Percentiles rank a stretch among this genome's conserved stretches.
These are phyloP conservation scores for Xerocomellus amylosporus DNA, from an alignment of 768 basidiomycete genomes.

Conservation along the genomic window DNA sequence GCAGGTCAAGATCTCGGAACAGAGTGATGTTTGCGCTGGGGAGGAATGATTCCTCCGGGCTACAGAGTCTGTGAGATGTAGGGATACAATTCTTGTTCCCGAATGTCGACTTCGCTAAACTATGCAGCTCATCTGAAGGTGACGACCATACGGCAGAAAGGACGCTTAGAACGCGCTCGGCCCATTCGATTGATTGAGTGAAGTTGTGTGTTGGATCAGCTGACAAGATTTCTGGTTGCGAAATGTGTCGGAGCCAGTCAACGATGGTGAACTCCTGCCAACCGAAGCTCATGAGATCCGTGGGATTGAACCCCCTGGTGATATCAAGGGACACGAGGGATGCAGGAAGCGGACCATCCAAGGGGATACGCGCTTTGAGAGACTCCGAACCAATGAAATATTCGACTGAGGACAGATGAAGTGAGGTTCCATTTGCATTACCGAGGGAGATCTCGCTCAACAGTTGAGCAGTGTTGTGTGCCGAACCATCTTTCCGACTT, in stretches of 20 bases:
- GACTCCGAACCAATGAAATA: constrained; percentile 56
- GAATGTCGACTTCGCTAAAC: background rate
- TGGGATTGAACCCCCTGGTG: constrained; percentile 53
- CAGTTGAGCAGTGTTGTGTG: background rate
- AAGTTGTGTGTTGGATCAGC: constrained; percentile 55
- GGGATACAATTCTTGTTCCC: background rate
- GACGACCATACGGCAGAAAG: constrained; percentile 69
- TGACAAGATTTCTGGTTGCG: constrained; percentile 42
- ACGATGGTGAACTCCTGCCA: constrained; percentile 74
- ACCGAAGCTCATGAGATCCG: constrained; percentile 56
- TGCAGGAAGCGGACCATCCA: constrained; percentile 73
- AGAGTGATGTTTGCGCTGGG: constrained; percentile 54
- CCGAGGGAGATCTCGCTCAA: constrained; percentile 38
- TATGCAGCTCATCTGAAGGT: constrained; percentile 35
- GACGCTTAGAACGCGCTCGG: constrained; percentile 67
- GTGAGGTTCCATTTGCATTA: constrained; percentile 46
- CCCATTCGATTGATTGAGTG: constrained; percentile 60
- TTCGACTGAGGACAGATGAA: constrained; percentile 41
- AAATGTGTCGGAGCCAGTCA: constrained; percentile 70
- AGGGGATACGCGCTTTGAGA: constrained; percentile 53
- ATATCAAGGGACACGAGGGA: constrained; percentile 62
- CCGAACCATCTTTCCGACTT: background rate
- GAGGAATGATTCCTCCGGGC: constrained; percentile 53
- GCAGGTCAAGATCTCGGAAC: background rate
- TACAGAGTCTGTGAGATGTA: background rate